Percentiles rank a stretch among this genome's conserved stretches.
phyloP scores from a whole-genome alignment of 345 rosid species.

The Streptanthus diversifolius region DNA sequence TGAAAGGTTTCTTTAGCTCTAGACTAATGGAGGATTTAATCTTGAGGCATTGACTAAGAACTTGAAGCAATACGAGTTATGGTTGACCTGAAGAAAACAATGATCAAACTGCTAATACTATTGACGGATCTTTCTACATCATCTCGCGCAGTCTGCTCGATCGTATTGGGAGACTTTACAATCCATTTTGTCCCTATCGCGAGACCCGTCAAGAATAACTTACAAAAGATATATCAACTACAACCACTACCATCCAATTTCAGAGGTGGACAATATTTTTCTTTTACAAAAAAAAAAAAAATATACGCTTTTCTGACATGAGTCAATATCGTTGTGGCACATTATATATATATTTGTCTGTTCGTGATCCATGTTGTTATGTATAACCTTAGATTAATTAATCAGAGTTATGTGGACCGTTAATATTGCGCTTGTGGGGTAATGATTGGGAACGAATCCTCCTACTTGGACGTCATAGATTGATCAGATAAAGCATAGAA shows the following conservation, averaged over 20 bases:
- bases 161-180: slow-evolving; percentile 30
- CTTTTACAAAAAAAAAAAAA: too few relatives aligned
- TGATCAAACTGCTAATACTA: slow-evolving; percentile 26
- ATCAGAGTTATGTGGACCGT: slow-evolving; percentile 19
- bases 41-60: slow-evolving; percentile 51
- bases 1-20: too few relatives aligned
- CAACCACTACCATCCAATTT: too few relatives aligned
- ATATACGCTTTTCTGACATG: too few relatives aligned
- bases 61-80: slow-evolving; percentile 44
- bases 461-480: background rate
- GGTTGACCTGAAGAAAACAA: slow-evolving; percentile 37
- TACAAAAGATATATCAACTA: too few relatives aligned
- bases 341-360: background rate
- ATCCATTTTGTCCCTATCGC: slow-evolving; percentile 36
- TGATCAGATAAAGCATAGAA: background rate
- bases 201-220: background rate
- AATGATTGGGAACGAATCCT: slow-evolving; percentile 3
- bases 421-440: slow-evolving; percentile 2
- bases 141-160: slow-evolving; percentile 41
- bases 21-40: slow-evolving; percentile 36
- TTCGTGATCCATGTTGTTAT: background rate
- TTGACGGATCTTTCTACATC: slow-evolving; percentile 49
- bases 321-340: background rate
- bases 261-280: too few relatives aligned
- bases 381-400: slow-evolving; percentile 4